Base-by-base conservation (phyloP, 2,329 filamentous ascomycete species). In the Fusarium torreyae region DNA sequence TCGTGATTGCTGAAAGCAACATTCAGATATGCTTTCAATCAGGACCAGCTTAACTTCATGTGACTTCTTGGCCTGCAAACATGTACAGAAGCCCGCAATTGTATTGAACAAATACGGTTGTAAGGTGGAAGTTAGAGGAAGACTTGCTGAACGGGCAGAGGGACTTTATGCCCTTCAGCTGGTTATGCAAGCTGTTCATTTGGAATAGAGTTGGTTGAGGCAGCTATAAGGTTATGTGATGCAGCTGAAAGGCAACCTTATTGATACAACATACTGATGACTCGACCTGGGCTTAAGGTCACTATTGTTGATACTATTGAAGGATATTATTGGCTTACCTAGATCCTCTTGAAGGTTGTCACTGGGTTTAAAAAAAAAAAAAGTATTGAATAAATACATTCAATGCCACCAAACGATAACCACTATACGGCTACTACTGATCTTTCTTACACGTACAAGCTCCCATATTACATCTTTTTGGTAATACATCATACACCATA, bases 401-500 rank as follows among this genome's bases (percentile, higher is more conserved):
- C 17, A 46, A 34, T 45, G 26, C 20, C 48, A 54, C 22, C 3
- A 33, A 17, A 56, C 22, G 38, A 33, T 17, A 13, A 22, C 15
- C 20, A 43, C 14, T 42, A 28, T 36, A 34, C 22, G 42, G 42
- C 20, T 31, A 26, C n/a, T 20, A 7, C 14, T 48, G 13, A n/a
- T 18, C 49, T 34, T 22, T 39, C 44, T 53, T 42, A 54, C 20
- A 45, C n/a, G 31, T 49, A 64, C 45, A 44, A 40, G 17, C 34
- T 39, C 50, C 44, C 44, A 40, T 10, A 49, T 39, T 56, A 26
- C 31, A 55, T 34, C 28, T 42, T 36, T 18, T 31, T 42, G 26
- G 39, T 57, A 33, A 52, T 54, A 51, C 60, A 69, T 22, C 34
- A 28, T 48, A 39, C 60, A 69, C 26, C 34, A 28, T 48, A 39